phyloP scores from a whole-genome alignment of 2,329 filamentous ascomycete species.

The Alternaria triticina region DNA sequence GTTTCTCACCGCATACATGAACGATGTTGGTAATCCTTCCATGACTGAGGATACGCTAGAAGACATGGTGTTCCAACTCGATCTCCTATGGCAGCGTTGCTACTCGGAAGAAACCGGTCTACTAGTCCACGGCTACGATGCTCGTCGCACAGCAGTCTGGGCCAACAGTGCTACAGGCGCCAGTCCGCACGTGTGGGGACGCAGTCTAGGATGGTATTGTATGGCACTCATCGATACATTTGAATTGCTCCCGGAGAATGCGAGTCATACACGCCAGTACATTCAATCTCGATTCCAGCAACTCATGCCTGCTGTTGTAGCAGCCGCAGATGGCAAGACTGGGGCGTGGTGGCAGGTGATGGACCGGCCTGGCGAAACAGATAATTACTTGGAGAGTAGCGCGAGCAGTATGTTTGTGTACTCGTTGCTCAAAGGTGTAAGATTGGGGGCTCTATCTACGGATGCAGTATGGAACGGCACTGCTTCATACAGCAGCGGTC shows the following conservation, averaged over 20 bases:
- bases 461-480: background rate
- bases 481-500: background rate
- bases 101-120: conserved; percentile 51
- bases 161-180: conserved; percentile 59
- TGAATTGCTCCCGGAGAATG: conserved; percentile 43
- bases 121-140: conserved; percentile 63
- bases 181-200: conserved; percentile 61
- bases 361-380: conserved; percentile 54
- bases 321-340: conserved; percentile 27
- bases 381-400: conserved; percentile 68
- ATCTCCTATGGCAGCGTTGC: conserved; percentile 55
- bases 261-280: background rate
- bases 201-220: conserved; percentile 62
- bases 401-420: conserved; percentile 65
- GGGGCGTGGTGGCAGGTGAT: conserved; percentile 67
- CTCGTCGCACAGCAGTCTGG: conserved; percentile 57
- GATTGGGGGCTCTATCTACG: conserved; percentile 42
- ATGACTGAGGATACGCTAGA: conserved; percentile 9
- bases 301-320: conserved; percentile 44
- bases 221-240: conserved; percentile 59
- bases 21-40: background rate
- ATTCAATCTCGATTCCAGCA: conserved; percentile 3
- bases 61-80: conserved; percentile 25
- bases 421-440: conserved; percentile 57
- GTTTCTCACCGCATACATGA: conserved; percentile 46